Conservation (phyloP, 2,329 filamentous ascomycete genomes). For the Ophiobolus disseminans region DNA sequence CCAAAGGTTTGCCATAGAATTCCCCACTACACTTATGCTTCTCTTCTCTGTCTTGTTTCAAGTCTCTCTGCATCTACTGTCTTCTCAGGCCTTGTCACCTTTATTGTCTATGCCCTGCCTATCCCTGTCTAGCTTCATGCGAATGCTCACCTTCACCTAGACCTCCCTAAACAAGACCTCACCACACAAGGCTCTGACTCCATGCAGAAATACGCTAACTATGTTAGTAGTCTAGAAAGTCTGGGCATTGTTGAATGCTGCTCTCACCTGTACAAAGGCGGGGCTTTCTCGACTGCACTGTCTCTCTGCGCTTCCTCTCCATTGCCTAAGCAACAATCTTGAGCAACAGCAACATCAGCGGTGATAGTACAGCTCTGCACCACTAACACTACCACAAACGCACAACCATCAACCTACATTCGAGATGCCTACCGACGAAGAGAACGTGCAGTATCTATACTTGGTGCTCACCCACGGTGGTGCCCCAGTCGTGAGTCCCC, state of each 20-base stretch:
- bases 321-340: constrained; percentile 1
- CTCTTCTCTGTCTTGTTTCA: neutral
- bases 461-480: constrained; percentile 36
- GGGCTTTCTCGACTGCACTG: constrained; percentile 2
- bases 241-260: constrained; percentile 2
- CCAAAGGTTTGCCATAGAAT: too few relatives aligned
- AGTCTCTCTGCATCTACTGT: neutral
- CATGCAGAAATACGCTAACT: constrained; percentile 2
- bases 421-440: constrained; percentile 38
- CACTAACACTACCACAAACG: neutral
- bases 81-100: neutral
- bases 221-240: constrained; percentile 16
- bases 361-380: neutral
- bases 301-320: constrained; percentile 5
- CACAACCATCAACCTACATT: neutral
- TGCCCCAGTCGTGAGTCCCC: constrained; percentile 24
- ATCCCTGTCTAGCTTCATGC: neutral
- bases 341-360: neutral
- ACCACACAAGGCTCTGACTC: neutral
- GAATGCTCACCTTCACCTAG: constrained; percentile 14
- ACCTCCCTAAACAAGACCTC: constrained; percentile 10
- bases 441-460: constrained; percentile 43
- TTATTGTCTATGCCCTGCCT: neutral
- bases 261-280: constrained; percentile 17
- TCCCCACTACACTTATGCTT: neutral